Evolutionary conservation across 2,329 filamentous ascomycete species (phyloP).

Genomic region (Botrytis fabae): DNA sequence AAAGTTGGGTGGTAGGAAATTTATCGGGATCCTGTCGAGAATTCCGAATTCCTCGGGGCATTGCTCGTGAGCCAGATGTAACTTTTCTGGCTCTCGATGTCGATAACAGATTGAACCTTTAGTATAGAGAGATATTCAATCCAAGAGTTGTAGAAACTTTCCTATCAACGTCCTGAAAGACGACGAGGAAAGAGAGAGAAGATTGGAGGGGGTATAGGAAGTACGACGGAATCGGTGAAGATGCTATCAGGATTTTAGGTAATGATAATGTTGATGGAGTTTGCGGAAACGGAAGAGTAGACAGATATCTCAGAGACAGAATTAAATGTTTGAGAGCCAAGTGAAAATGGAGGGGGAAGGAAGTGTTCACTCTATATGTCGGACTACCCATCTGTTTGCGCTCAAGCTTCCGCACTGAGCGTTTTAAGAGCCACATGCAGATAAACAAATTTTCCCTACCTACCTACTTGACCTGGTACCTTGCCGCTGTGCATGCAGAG

Average conservation of each 20-base stretch:
- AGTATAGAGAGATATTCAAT: background rate
- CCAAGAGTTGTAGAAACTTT: background rate
- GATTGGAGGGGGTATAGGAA: background rate
- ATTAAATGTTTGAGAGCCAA: background rate
- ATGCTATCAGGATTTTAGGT: conserved; percentile 2
- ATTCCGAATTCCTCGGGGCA: conserved; percentile 36
- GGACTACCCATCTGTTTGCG: conserved; percentile 9
- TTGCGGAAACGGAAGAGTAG: conserved; percentile 7
- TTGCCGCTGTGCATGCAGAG: conserved; percentile 14
- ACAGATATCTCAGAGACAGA: background rate
- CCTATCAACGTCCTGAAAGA: conserved; percentile 5
- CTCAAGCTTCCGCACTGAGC: conserved; percentile 17
- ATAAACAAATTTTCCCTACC: background rate
- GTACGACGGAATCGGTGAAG: background rate
- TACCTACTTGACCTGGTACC: conserved; percentile 5
- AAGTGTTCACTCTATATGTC: conserved; percentile 17
- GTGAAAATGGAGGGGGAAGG: background rate
- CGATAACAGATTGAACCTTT: background rate
- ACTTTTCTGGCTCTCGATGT: conserved; percentile 30
- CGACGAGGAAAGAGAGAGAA: background rate
- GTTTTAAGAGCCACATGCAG: conserved; percentile 11
- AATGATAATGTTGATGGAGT: background rate
- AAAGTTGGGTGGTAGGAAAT: conserved; percentile 81
- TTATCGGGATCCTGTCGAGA: conserved; percentile 62
- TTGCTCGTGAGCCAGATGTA: conserved; percentile 29